Evolutionary conservation across 2,329 filamentous ascomycete species (phyloP), one percentile per base, ranked within the genome.

Genomic region (Apiospora pterosperma): DNA sequence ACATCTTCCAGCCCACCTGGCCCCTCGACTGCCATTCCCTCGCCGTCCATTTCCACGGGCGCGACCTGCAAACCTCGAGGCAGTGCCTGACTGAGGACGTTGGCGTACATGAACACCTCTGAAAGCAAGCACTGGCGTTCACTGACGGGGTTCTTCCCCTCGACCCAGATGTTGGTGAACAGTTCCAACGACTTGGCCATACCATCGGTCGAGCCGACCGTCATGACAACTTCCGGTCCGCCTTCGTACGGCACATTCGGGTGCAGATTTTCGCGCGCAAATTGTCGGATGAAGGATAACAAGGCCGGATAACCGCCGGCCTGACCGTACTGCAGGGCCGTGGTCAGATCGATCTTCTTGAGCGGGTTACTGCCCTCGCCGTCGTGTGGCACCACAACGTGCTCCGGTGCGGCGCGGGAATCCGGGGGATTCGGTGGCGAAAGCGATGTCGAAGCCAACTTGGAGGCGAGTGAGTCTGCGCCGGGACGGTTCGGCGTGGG

Each of bases 321-420:
- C n/a, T 85, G 87, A 66, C 92, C 92, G 80, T 97, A 97, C 78
- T 97, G 94, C 62, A 97, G 82, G 3, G 93, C 93, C 0, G 91
- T 91, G 62, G 87, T 85, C 36, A 97, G 79, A 75, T 97, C 94
- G 71, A 97, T 92, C 79, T 90, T 92, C 73, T 85, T 86, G 36
- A 86, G 71, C 0, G 85, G 82, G 70, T 94, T 85, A 55, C 80
- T 72, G 59, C 86, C 82, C 4, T 80, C 75, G 16, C 86, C 67
- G 23, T 73, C 73, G 52, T 77, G 87, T 60, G 85, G 94, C 0
- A 97, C 88, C 5, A 87, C 81, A 61, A 97, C 80, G 70, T 89
- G 89, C 6, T 81, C 72, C 38, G 80, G 73, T 16, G 76, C 69
- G 12, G 72, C 75, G 11, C 69, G 65, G 34, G 69, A 67, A 64